Evolutionary conservation across 2,329 filamentous ascomycete species (phyloP).

Genomic region (Penicillium corylophilum): DNA sequence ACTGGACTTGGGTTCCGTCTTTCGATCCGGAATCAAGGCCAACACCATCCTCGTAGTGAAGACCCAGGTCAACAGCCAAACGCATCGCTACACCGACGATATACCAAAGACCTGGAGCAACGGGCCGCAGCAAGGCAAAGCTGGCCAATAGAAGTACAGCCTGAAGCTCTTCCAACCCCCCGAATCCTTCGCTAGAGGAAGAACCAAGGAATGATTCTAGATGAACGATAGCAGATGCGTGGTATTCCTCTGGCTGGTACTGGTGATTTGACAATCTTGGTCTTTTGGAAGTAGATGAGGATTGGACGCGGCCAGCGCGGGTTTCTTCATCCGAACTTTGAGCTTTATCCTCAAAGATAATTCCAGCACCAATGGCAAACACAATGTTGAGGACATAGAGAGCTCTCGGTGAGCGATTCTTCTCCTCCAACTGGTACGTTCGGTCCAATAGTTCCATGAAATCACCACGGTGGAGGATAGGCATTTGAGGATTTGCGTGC

Average conservation of each 20-base stretch:
- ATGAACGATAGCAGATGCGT: slow-evolving; percentile 90
- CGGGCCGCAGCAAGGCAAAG: slow-evolving; percentile 85
- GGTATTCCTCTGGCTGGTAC: slow-evolving; percentile 88
- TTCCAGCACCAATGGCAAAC: slow-evolving; percentile 91
- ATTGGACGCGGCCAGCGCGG: slow-evolving; percentile 21
- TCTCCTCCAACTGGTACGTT: slow-evolving; percentile 69
- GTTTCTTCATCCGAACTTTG: slow-evolving; percentile 28
- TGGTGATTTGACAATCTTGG: slow-evolving; percentile 60
- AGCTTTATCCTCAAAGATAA: slow-evolving; percentile 66
- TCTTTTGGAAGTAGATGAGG: slow-evolving; percentile 41
- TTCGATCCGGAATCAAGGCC: slow-evolving; percentile 55
- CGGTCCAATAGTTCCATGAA: slow-evolving; percentile 86
- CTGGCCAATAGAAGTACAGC: slow-evolving; percentile 88
- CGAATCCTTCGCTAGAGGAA: slow-evolving; percentile 63
- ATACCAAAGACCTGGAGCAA: slow-evolving; percentile 94
- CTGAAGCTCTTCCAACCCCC: slow-evolving; percentile 88
- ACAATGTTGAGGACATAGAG: slow-evolving; percentile 97
- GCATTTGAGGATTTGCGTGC: slow-evolving; percentile 93
- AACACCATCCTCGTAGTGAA: slow-evolving; percentile 88
- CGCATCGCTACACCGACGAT: slow-evolving; percentile 92
- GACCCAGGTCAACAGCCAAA: slow-evolving; percentile 82
- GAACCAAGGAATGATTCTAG: slow-evolving; percentile 77
- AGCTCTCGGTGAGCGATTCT: slow-evolving; percentile 70
- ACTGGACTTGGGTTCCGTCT: slow-evolving; percentile 33
- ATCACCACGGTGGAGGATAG: slow-evolving; percentile 82